A percentile compares a stretch with the other conserved stretches of the same genome.
These are phyloP conservation scores for Pseudogymnoascus sp. DNA, from an alignment of 2,329 filamentous ascomycete species.

Conservation along the genomic window DNA sequence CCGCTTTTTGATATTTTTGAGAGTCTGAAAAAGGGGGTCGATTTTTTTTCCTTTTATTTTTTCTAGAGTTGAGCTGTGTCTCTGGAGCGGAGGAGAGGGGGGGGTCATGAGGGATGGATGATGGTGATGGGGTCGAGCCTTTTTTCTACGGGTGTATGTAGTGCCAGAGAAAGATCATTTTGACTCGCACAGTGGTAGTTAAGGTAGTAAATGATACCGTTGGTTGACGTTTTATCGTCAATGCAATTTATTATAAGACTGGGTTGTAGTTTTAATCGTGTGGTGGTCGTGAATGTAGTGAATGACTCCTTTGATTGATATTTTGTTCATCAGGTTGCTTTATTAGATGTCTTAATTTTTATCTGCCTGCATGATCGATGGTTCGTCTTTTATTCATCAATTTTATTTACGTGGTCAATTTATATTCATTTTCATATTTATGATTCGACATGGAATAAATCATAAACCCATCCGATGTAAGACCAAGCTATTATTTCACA, in stretches of 20 bases:
- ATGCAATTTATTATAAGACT: neutral
- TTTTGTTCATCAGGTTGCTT: neutral
- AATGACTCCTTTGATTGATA: neutral
- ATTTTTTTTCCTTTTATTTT: neutral
- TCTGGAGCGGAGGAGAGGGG: neutral
- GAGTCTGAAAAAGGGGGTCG: conserved; percentile 1
- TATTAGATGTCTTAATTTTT: neutral
- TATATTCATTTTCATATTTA: neutral
- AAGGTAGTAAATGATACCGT: conserved; percentile 5
- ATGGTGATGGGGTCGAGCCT: neutral
- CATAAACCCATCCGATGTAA: neutral
- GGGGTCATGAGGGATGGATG: neutral
- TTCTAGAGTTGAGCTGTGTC: neutral
- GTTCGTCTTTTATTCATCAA: neutral
- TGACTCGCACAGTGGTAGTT: neutral
- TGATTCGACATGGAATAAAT: neutral
- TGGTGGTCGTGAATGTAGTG: neutral
- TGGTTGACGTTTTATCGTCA: conserved; percentile 2
- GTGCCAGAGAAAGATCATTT: neutral
- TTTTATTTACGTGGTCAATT: neutral
- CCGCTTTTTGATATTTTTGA: neutral
- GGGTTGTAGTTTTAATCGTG: neutral
- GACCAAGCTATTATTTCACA: neutral
- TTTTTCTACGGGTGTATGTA: conserved; percentile 1
- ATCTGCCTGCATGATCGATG: too few relatives aligned